Percentiles rank a stretch among this genome's conserved stretches.
Conservation (phyloP, 805 yeast species). For the Barnettozyma sucrosica region DNA sequence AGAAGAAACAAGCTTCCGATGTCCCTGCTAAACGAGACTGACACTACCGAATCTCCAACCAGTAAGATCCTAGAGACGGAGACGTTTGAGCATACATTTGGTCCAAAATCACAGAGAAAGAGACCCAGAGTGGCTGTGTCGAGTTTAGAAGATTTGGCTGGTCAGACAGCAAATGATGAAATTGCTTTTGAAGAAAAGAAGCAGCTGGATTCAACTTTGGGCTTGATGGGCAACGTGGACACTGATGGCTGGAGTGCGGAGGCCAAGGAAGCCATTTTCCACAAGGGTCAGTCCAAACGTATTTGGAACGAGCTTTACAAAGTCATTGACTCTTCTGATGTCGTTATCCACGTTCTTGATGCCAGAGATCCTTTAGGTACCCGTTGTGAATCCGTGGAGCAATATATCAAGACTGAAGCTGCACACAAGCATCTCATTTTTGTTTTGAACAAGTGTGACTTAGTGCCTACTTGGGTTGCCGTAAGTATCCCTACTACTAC, state of each 20-base stretch:
- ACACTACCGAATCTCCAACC: conserved; percentile 66
- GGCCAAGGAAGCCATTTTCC: conserved; percentile 92
- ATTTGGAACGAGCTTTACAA: conserved; percentile 97
- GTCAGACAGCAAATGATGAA: conserved; percentile 49
- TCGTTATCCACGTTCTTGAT: conserved; percentile 34
- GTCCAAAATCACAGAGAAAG: conserved; percentile 92
- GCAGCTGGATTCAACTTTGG: conserved; percentile 68
- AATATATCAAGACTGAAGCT: conserved; percentile 86
- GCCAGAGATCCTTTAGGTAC: conserved; percentile 98
- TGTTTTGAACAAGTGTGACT: conserved; percentile 94
- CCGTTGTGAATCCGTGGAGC: conserved; percentile 88
- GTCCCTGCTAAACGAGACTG: conserved; percentile 88
- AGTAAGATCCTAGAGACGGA: conserved; percentile 86
- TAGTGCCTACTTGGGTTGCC: conserved; percentile 99
- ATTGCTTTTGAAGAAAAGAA: conserved; percentile 64
- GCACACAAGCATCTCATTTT: conserved; percentile 94
- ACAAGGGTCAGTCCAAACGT: conserved; percentile 96
- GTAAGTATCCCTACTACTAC: conserved; percentile 66
- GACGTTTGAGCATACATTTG: conserved; percentile 74
- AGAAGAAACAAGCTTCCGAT: conserved; percentile 91
- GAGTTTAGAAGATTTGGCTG: conserved; percentile 72
- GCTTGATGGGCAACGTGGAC: conserved; percentile 62
- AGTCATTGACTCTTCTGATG: conserved; percentile 96
- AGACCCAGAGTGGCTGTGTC: conserved; percentile 80
- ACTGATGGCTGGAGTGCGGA: conserved; percentile 83